phyloP scores from a whole-genome alignment of 352 stramenopile species.

The Phytophthora cryptogea region DNA sequence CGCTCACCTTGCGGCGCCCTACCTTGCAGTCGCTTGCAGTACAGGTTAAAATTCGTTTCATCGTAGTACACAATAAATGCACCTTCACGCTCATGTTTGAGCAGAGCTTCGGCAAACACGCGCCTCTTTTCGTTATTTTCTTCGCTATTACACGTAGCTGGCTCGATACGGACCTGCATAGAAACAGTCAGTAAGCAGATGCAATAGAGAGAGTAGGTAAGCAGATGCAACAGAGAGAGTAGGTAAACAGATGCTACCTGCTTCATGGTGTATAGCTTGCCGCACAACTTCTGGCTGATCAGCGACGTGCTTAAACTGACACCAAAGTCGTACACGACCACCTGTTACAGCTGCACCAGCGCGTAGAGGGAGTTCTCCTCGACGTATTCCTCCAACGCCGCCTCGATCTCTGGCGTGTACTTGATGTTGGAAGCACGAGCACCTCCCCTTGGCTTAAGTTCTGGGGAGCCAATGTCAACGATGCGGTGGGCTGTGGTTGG shows the following conservation, averaged over 20 bases:
- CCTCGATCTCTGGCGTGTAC: not conserved
- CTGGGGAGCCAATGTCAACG: not conserved
- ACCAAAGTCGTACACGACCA: not conserved
- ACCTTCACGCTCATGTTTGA: constrained; percentile 3
- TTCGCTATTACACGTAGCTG: not conserved
- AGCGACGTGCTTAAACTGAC: not conserved
- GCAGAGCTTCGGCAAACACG: constrained; percentile 2
- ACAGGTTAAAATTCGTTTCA: constrained; percentile 2
- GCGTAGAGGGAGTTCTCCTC: not conserved
- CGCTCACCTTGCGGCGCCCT: constrained; percentile 1
- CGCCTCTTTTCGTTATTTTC: not conserved
- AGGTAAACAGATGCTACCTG: not conserved
- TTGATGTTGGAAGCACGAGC: not conserved
- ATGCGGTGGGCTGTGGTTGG: not conserved
- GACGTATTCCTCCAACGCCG: not conserved
- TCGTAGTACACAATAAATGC: not conserved
- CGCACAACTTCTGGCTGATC: constrained; percentile 4
- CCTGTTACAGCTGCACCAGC: not conserved
- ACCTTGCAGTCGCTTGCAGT: not conserved
- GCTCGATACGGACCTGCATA: not conserved
- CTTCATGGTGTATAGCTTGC: constrained; percentile 3
- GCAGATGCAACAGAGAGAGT: not conserved
- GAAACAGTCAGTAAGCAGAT: not conserved
- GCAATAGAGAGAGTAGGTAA: too few species aligned
- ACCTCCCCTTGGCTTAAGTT: not conserved